phyloP scores from a whole-genome alignment of 2,329 filamentous ascomycete genomes.

The Erysiphe pulchra region DNA sequence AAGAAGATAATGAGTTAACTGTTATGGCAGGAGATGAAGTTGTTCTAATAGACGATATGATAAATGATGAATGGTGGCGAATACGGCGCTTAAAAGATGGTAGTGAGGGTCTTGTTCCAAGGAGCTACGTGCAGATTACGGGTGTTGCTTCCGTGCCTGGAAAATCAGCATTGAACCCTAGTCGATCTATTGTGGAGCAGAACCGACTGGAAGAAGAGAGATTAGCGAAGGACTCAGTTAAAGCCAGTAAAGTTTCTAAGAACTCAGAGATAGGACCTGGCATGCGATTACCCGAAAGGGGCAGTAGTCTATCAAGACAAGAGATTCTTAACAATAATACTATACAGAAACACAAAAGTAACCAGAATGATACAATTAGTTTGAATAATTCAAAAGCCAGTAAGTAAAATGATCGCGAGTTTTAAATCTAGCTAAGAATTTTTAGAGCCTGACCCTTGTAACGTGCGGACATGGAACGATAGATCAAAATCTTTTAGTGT shows the following conservation, averaged over 20 bases:
- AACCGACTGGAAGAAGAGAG: constrained; percentile 58
- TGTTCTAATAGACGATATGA: constrained; percentile 62
- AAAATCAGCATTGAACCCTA: constrained; percentile 28
- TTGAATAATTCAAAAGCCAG: constrained; percentile 39
- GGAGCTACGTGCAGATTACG: constrained; percentile 81
- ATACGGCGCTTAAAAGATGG: constrained; percentile 74
- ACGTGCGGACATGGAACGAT: constrained; percentile 84
- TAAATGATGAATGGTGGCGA: constrained; percentile 98
- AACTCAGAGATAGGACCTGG: constrained; percentile 51
- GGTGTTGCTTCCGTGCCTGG: constrained; percentile 29
- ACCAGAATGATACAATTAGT: constrained; percentile 31
- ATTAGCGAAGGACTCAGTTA: constrained; percentile 55
- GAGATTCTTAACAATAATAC: constrained; percentile 39
- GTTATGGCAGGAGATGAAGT: constrained; percentile 81
- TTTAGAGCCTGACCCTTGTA: constrained; percentile 55
- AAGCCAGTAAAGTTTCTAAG: constrained; percentile 29
- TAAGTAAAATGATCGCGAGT: constrained; percentile 20
- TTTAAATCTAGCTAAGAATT: constrained; percentile 4
- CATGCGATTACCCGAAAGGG: constrained; percentile 49
- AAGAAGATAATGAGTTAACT: constrained; percentile 88
- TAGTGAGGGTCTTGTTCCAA: constrained; percentile 86
- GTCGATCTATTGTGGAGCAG: constrained; percentile 49
- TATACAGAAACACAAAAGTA: constrained; percentile 47
- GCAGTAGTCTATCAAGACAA: constrained; percentile 48
- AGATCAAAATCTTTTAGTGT: constrained; percentile 90